phyloP scores from a whole-genome alignment of 2,329 filamentous ascomycete species.

The Allantophomopsis cytisporea region DNA sequence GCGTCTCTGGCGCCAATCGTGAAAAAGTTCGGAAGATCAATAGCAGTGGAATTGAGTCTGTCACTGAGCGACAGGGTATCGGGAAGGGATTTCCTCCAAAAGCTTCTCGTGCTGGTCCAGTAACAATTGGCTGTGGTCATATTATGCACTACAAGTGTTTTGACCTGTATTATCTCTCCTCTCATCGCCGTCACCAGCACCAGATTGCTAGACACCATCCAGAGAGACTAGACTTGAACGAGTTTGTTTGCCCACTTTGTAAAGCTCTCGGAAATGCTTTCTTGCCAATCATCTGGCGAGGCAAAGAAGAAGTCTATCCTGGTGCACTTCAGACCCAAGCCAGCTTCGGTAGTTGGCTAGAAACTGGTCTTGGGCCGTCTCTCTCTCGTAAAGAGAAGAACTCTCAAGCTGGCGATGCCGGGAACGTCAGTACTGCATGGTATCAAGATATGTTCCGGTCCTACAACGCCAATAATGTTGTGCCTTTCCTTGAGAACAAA shows the following conservation, averaged over 20 bases:
- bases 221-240: constrained; percentile 63
- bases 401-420: constrained; percentile 17
- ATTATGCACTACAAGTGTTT: constrained; percentile 99
- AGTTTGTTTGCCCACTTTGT: constrained; percentile 93
- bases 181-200: constrained; percentile 68
- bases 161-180: constrained; percentile 78
- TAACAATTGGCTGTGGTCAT: constrained; percentile 86
- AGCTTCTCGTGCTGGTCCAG: constrained; percentile 56
- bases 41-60: constrained; percentile 54
- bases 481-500: constrained; percentile 29
- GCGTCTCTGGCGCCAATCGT: constrained; percentile 78
- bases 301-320: constrained; percentile 72
- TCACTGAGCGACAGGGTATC: constrained; percentile 66
- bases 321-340: constrained; percentile 48
- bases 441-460: constrained; percentile 34
- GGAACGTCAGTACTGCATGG: constrained; percentile 7
- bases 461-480: constrained; percentile 34
- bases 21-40: constrained; percentile 65
- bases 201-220: constrained; percentile 94
- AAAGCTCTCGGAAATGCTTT: constrained; percentile 95
- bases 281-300: constrained; percentile 89
- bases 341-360: constrained; percentile 38
- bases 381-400: constrained; percentile 33
- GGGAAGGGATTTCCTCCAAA: constrained; percentile 76
- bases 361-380: constrained; percentile 12